Base-by-base conservation (phyloP, 345 rosid genomes). In the Lumnitzera racemosa region DNA sequence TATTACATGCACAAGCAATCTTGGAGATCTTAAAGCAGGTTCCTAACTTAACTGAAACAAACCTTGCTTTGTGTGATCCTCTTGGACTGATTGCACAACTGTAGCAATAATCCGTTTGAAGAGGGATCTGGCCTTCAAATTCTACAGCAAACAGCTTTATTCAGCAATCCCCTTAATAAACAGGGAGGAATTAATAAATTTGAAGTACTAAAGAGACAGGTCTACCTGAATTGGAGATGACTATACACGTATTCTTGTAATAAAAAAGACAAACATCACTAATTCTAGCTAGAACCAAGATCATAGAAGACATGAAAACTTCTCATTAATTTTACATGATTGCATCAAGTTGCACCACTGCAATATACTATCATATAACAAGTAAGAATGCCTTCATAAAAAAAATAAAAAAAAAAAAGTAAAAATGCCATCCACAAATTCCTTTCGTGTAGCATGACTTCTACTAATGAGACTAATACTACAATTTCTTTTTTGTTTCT, bases 41-140 rank as follows among this genome's bases (percentile, higher is more conserved):
- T 61, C 14, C 24, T 58, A 56, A 25, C 43, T 15, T 23, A 57
- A 68, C 27, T 24, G 56, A 63, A 6, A 62, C 68, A 61, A 27
- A 92, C 99, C 97, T 90, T 90, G 95, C 84, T 94, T 96, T 75
- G 86, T 91, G 72, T 88, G 90, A 73, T 91, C 95, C 68, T 91
- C 98, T 65, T 91, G 90, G 63, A 86, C 89, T 9, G 96, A 83
- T 50, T 92, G 84, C 41, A 91, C 95, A 61, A 91, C 90, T 2
- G 89, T 88, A 70, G 90, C 88, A 70, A 88, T 90, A 63, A 91
- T 81, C 67, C 95, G 79, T 72, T 79, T 83, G 54, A 88, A 84
- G 72, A 91, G 79, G 49, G 96, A 91, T 67, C 74, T 86, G 58
- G 83, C 82, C 69, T 84, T 90, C 62, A 81, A 72, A 25, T 80